Evolutionary conservation across 768 basidiomycete genomes (phyloP).

Genomic region (Lactarius psammicola): DNA sequence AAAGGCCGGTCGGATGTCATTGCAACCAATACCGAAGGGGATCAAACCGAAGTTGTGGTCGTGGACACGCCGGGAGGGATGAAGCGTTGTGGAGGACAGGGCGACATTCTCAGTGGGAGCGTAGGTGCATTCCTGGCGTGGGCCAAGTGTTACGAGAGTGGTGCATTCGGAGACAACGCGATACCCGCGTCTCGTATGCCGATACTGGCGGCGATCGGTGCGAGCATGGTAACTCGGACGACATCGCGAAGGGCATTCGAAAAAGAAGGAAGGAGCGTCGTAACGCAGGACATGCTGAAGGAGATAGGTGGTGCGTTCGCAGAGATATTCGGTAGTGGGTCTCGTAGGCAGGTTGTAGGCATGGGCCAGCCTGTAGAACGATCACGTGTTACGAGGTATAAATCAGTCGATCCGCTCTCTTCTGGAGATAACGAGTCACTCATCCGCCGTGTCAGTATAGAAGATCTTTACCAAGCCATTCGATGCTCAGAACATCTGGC

Average conservation of each 20-base stretch:
- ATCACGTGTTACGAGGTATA: slow-evolving; percentile 23
- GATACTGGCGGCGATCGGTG: slow-evolving; percentile 80
- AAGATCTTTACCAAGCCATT: slow-evolving; percentile 83
- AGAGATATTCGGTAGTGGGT: slow-evolving; percentile 63
- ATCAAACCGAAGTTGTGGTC: slow-evolving; percentile 49
- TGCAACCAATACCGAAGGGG: slow-evolving; percentile 67
- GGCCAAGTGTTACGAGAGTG: slow-evolving; percentile 90
- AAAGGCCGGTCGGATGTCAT: slow-evolving; percentile 83
- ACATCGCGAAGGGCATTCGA: slow-evolving; percentile 75
- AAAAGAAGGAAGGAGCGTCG: slow-evolving; percentile 73
- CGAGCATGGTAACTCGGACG: slow-evolving; percentile 84
- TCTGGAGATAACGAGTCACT: slow-evolving; percentile 9
- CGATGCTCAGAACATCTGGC: slow-evolving; percentile 94
- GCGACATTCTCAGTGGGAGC: slow-evolving; percentile 86
- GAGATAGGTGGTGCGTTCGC: slow-evolving; percentile 64
- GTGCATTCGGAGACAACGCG: slow-evolving; percentile 63
- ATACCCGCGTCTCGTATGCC: slow-evolving; percentile 68
- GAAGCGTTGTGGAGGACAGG: slow-evolving; percentile 95
- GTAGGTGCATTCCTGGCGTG: slow-evolving; percentile 92
- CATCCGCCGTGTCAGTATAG: slow-evolving; percentile 49
- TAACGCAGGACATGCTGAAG: slow-evolving; percentile 52
- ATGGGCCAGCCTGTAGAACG: background rate
- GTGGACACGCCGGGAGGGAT: slow-evolving; percentile 75
- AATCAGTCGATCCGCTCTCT: slow-evolving; percentile 2
- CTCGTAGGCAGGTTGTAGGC: slow-evolving; percentile 40